A percentile compares a stretch with the other conserved stretches of the same genome.
These are phyloP conservation scores for Helotiales sp. DNA, from an alignment of 2,329 filamentous ascomycete species.

Conservation along the genomic window DNA sequence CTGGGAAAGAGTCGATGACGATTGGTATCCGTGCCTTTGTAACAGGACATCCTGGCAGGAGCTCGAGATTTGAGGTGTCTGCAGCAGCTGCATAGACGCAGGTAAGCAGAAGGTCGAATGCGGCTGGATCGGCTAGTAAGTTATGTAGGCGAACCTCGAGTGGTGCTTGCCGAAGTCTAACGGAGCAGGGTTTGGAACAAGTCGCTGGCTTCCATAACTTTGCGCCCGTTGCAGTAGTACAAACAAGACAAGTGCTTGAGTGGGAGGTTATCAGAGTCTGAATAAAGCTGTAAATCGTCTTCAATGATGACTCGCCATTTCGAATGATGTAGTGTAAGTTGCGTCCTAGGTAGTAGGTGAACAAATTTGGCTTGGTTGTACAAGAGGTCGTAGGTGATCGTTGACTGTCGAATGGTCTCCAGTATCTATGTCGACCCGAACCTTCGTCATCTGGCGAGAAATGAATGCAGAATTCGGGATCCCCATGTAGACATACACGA, in stretches of 20 bases:
- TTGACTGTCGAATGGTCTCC: neutral
- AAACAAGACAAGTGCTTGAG: neutral
- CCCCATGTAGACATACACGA: neutral
- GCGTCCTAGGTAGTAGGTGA: constrained; percentile 5
- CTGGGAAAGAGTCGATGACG: neutral
- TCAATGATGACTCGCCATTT: neutral
- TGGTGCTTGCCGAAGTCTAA: neutral
- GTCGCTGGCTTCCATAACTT: constrained; percentile 5
- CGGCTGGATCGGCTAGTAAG: constrained; percentile 1
- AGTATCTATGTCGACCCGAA: neutral
- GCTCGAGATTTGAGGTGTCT: neutral
- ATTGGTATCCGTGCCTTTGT: neutral
- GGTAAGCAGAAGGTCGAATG: constrained; percentile 3
- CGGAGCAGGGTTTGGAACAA: neutral
- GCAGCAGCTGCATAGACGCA: neutral
- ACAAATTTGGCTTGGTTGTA: neutral
- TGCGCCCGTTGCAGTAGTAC: neutral
- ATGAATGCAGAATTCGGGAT: constrained; percentile 1
- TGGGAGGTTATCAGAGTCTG: neutral
- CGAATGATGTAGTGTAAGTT: neutral
- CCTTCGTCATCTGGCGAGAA: constrained; percentile 1
- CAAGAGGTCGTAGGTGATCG: neutral
- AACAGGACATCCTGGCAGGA: constrained; percentile 1
- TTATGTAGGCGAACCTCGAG: constrained; percentile 8
- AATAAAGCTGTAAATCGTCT: neutral